Conservation (phyloP, 106 monocot species). For the Agapanthus africanus region DNA sequence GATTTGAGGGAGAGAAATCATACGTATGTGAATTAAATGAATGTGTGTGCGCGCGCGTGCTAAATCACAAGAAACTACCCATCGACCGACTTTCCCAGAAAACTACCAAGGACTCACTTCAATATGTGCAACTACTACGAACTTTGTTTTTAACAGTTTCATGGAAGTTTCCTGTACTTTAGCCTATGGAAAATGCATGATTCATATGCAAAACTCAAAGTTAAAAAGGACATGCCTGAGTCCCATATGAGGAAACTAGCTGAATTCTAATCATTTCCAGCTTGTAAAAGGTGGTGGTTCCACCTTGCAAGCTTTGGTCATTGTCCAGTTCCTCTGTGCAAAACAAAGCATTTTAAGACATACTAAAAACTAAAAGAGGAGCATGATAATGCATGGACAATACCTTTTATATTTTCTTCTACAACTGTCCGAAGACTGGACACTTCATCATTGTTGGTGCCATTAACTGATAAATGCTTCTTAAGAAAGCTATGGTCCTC, state of each 20-base stretch:
- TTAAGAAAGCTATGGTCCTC: slow-evolving; percentile 39
- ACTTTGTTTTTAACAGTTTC: no score
- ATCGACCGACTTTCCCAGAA: no score
- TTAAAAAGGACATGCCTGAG: slow-evolving; percentile 37
- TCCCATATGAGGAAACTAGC: slow-evolving; percentile 68
- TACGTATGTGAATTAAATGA: no score
- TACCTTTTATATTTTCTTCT: slow-evolving; percentile 17
- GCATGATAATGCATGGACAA: background rate
- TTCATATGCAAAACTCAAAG: background rate
- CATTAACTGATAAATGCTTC: slow-evolving; percentile 21
- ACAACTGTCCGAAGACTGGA: slow-evolving; percentile 2
- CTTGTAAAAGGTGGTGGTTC: slow-evolving; percentile 57
- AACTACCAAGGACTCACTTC: no score
- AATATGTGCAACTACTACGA: no score
- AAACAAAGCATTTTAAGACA: slow-evolving; percentile 17
- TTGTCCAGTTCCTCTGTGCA: slow-evolving; percentile 25
- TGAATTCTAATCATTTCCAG: slow-evolving; percentile 75
- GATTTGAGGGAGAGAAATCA: no score
- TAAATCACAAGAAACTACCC: no score
- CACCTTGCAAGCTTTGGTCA: slow-evolving; percentile 30
- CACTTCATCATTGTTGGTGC: slow-evolving; percentile 8
- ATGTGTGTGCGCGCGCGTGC: no score
- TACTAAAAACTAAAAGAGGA: background rate
- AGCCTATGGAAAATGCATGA: background rate
- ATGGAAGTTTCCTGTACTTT: no score